These are phyloP conservation scores for Echites panduratus DNA, from an alignment of 257 asterid genomes.

Conservation along the genomic window DNA sequence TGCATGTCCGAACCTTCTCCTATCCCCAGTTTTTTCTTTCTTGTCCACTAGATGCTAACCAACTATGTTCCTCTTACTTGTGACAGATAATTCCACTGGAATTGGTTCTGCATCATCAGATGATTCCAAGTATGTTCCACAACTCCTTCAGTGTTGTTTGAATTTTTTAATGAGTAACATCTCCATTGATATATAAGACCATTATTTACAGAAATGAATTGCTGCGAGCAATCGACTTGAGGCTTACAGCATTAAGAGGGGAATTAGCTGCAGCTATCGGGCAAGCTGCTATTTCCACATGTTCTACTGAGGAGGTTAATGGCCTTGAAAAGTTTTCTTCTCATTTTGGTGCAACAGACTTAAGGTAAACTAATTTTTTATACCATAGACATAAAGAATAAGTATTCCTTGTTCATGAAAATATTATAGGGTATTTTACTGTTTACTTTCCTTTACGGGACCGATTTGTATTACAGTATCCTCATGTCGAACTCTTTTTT, in stretches of 20 bases:
- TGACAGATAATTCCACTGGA: slow-evolving; percentile 36
- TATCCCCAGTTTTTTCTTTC: neutral
- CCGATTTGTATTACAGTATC: neutral
- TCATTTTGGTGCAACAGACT: slow-evolving; percentile 68
- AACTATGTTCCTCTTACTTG: slow-evolving; percentile 9
- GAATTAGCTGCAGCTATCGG: slow-evolving; percentile 59
- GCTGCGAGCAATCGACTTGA: slow-evolving; percentile 77
- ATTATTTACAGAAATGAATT: slow-evolving; percentile 65
- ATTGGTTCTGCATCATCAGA: slow-evolving; percentile 31
- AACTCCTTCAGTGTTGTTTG: slow-evolving; percentile 16
- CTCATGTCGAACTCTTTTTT: slow-evolving; percentile 22
- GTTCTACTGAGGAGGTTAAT: slow-evolving; percentile 48
- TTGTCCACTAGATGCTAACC: neutral
- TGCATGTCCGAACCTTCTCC: neutral
- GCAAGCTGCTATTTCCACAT: slow-evolving; percentile 50
- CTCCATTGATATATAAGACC: slow-evolving; percentile 18
- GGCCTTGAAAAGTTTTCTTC: slow-evolving; percentile 56
- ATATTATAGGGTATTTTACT: neutral
- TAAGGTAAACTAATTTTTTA: slow-evolving; percentile 44
- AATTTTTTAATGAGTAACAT: slow-evolving; percentile 8
- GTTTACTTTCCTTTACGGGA: neutral
- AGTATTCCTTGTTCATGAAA: neutral
- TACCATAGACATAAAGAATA: slow-evolving; percentile 2
- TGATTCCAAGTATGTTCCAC: slow-evolving; percentile 71
- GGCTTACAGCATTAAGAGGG: slow-evolving; percentile 61